phyloP scores from a whole-genome alignment of 768 basidiomycete species.

The Cystobasidium tubakii region DNA sequence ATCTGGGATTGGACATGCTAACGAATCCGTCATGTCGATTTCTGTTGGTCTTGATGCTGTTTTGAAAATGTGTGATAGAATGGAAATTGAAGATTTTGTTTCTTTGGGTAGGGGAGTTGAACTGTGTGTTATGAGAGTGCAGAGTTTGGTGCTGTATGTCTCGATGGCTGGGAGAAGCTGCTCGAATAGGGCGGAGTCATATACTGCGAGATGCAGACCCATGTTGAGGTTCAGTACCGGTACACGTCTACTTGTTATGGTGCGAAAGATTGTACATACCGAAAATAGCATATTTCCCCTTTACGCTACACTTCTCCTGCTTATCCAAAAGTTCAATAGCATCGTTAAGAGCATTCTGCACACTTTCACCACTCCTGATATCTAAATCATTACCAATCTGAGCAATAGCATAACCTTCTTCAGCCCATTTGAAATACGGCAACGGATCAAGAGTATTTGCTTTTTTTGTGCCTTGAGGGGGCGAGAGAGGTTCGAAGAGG shows the following conservation, averaged over 20 bases:
- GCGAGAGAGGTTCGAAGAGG: conserved; percentile 21
- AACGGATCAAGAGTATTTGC: conserved; percentile 36
- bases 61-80: background rate
- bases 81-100: background rate
- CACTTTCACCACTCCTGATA: background rate
- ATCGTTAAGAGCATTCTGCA: conserved; percentile 8
- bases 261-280: conserved; percentile 15
- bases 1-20: conserved; percentile 14
- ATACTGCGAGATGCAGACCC: background rate
- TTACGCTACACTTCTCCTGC: background rate
- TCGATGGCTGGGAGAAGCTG: background rate
- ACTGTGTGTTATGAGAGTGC: no score
- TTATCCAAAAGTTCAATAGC: conserved; percentile 31
- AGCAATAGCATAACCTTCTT: conserved; percentile 40
- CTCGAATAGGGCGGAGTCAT: background rate
- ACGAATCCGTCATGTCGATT: background rate
- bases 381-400: conserved; percentile 18
- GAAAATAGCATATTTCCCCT: conserved; percentile 26
- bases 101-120: background rate
- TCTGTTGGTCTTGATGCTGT: background rate
- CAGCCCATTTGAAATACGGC: conserved; percentile 40
- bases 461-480: background rate
- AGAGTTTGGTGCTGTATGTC: no score
- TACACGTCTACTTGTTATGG: background rate
- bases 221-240: no score